Conservation (phyloP, 176 grass and related monocot genomes). For the Poa annua region DNA sequence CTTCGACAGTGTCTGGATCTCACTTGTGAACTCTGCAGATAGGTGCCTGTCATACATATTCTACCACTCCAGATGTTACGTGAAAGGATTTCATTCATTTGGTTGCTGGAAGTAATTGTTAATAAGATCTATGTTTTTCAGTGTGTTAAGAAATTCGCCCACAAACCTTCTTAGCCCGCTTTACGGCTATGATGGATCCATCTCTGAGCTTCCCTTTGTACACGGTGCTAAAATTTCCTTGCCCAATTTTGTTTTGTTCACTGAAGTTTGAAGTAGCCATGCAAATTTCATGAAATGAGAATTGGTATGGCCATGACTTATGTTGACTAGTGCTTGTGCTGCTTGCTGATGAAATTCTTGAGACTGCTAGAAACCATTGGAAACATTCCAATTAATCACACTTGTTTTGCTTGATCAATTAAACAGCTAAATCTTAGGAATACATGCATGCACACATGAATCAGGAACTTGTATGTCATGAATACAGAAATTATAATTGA, state of each 20-base stretch:
- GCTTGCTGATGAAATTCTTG: slow-evolving; percentile 69
- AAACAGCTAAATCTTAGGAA: slow-evolving; percentile 1
- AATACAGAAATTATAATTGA: not conserved
- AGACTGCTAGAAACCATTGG: slow-evolving; percentile 50
- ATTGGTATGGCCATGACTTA: slow-evolving; percentile 51
- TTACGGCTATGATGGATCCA: slow-evolving; percentile 84
- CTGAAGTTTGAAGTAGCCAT: slow-evolving; percentile 83
- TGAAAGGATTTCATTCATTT: slow-evolving; percentile 21
- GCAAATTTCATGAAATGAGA: slow-evolving; percentile 67
- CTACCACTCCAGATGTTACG: slow-evolving; percentile 53
- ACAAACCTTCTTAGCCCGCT: slow-evolving; percentile 83
- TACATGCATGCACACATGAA: not conserved
- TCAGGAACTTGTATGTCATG: not conserved
- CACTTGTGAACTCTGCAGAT: slow-evolving; percentile 72
- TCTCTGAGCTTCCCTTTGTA: slow-evolving; percentile 84
- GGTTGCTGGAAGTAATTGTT: slow-evolving; percentile 27
- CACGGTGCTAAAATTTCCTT: slow-evolving; percentile 79
- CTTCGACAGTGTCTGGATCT: slow-evolving; percentile 78
- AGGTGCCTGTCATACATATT: slow-evolving; percentile 62
- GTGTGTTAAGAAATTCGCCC: slow-evolving; percentile 21
- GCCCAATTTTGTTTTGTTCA: slow-evolving; percentile 74
- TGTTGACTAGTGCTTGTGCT: slow-evolving; percentile 56
- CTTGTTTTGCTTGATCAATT: slow-evolving; percentile 11
- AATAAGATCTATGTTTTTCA: slow-evolving; percentile 30
- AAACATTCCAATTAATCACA: slow-evolving; percentile 32